Percentiles rank a stretch among this genome's conserved stretches.
Conservation (phyloP, 163 green algal species). For the Smithsoniella earleae region DNA sequence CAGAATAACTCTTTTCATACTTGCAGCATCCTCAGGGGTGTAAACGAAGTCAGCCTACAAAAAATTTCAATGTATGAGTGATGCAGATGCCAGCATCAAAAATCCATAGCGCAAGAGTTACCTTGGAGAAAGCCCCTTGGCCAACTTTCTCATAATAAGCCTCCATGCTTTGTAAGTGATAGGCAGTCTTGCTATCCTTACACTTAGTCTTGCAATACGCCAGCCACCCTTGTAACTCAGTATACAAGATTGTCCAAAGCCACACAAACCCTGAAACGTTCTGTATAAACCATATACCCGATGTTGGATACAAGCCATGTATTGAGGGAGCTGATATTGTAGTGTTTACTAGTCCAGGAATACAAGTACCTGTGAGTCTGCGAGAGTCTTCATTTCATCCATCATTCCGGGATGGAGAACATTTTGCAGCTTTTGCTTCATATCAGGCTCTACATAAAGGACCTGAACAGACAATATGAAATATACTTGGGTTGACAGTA, state of each 20-base stretch:
- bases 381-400: constrained; percentile 2
- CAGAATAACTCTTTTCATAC: not conserved
- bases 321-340: not conserved
- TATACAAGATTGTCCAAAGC: not conserved
- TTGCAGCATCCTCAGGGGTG: not conserved
- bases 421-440: not conserved
- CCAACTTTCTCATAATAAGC: constrained; percentile 10
- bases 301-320: not conserved
- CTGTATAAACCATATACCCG: not conserved
- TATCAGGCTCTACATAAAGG: constrained; percentile 24
- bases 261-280: not conserved
- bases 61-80: not conserved
- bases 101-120: not conserved
- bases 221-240: constrained; percentile 13
- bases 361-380: not conserved
- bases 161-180: constrained; percentile 5
- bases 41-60: constrained; percentile 4
- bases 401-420: not conserved
- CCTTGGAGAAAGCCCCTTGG: constrained; percentile 15
- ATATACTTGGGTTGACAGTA: no score
- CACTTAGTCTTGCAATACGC: constrained; percentile 11
- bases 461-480: not conserved
- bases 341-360: not conserved
- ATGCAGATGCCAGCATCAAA: not conserved
- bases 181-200: not conserved